Base-by-base conservation (phyloP, 495 filamentous ascomycete genomes). In the Wilcoxina mikolae region DNA sequence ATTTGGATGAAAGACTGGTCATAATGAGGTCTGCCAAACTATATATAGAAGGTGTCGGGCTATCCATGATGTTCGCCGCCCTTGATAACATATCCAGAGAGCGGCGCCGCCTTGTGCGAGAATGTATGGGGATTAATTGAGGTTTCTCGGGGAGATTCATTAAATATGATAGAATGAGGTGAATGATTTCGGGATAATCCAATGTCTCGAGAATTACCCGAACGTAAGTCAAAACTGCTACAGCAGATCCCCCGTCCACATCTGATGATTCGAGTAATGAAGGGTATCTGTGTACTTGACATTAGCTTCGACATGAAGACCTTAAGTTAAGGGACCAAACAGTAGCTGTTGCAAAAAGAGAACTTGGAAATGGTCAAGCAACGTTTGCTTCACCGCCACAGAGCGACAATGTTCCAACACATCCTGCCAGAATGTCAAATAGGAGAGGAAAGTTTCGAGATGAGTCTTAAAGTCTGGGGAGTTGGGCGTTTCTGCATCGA, bases 341-440 rank as follows among this genome's bases (percentile, higher is more conserved):
- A 99, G 68, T 64, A 99, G 70, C 67, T 96, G 91, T 61, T 95
- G 86, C 41, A 99, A 70, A 66, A 99, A 99, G 9, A 99, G 78
- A 56, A 96, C 83, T 65, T 95, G 87, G 64, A 96, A 99, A 68
- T 99, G 93, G 67, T 96, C 93, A 38, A 99, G 71, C 22, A 99
- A 71, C 0, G 87, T 95, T 54, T 83, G 85, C 58, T 87, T 90
- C 45, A 99, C 84, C 64, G 96, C 93, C 1, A 77, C 73, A 0
- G 90, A 95, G 57, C 79, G 79, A 69, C 91, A 99, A 69, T 96
- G 87, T 62, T 95, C 87, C 45, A 99, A 75, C 15, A 94, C 86
- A 68, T 99, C 91, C 63, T 99, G 91, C 93, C 91, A 99, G 60
- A 99, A 98, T 15, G 88, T 70, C 12, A 99, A 73, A 62, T 95